phyloP scores from a whole-genome alignment of 768 basidiomycete genomes.

The Daedaleopsis nitida region DNA sequence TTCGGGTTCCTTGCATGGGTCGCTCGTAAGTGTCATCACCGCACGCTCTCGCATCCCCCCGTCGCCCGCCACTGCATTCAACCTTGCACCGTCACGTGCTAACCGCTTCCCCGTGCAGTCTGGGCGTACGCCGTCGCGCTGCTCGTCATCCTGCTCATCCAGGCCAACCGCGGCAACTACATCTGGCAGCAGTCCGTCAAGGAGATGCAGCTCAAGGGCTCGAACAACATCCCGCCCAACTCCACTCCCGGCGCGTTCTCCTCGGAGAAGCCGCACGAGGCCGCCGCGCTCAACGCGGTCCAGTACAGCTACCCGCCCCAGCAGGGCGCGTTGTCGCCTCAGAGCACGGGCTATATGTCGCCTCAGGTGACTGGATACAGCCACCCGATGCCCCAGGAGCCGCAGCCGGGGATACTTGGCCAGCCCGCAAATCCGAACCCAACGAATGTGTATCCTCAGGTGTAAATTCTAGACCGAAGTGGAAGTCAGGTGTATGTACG shows the following conservation, averaged over 20 bases:
- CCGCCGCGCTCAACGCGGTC: conserved; percentile 9
- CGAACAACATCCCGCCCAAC: neutral
- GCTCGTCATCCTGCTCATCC: conserved; percentile 20
- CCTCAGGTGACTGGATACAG: neutral
- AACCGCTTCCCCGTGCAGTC: conserved; percentile 7
- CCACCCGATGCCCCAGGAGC: neutral
- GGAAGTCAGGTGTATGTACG: neutral
- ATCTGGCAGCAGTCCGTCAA: conserved; percentile 20
- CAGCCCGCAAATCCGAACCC: neutral
- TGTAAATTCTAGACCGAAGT: neutral
- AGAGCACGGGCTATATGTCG: conserved; percentile 1
- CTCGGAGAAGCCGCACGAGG: conserved; percentile 13
- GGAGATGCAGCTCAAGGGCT: conserved; percentile 8
- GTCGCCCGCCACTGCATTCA: neutral
- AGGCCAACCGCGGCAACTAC: conserved; percentile 12
- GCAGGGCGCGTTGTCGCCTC: neutral
- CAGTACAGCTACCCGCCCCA: conserved; percentile 17
- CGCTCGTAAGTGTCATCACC: conserved; percentile 15
- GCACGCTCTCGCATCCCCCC: neutral
- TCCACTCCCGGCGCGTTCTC: conserved; percentile 1
- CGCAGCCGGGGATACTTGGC: neutral
- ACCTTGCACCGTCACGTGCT: neutral
- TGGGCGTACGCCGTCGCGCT: conserved; percentile 18
- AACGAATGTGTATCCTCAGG: neutral
- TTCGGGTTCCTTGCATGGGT: conserved; percentile 31